Evolutionary conservation across 2,329 filamentous ascomycete genomes (phyloP), one percentile per base, ranked within the genome.

Genomic region (Purpureocillium takamizusanense): DNA sequence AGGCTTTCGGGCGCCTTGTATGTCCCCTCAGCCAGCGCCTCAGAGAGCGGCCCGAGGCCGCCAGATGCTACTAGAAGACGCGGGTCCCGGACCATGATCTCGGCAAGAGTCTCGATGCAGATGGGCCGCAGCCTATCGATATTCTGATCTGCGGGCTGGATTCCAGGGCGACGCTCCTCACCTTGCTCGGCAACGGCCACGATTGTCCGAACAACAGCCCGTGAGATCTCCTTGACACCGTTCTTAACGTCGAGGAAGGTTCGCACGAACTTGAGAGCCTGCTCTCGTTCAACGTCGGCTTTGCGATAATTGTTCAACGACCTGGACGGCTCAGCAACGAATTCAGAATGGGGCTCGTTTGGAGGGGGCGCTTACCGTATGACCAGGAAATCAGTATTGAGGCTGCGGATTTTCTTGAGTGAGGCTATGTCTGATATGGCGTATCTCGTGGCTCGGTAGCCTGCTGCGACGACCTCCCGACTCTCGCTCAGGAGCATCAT

Each of bases 181-280:
- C 76, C 73, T 50, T 94, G 83, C 52, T 95, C 88, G 23, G 92
- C 90, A 35, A 97, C 83, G 4, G 92, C 85, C 25, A 92, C 86
- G 41, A 98, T 81, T 7, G 90, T 92, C 39, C 92, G 79, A 7
- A 94, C 84, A 15, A 98, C 80, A 1, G 86, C 82, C 42, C 85
- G 76, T 2, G 92, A 94, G 28, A 98, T 75, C 57, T 98, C 90
- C 45, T 78, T 75, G 8, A 94, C 81, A 10, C 92, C 92, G 45
- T 88, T 86, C 55, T 95, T 95, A 46, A 97, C 87, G 55, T 98
- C 92, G 3, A 98, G 68, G 53, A 98, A 98, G 9, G 89, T 86
- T 42, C 92, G 79, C 18, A 97, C 82, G 57, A 98, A 95, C 58
- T 98, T 98, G 51, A 98, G 69, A 11, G 92, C 92, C 62, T 98